These are phyloP conservation scores for Eutypella sp. DNA, from an alignment of 2,329 filamentous ascomycete species.

Conservation along the genomic window DNA sequence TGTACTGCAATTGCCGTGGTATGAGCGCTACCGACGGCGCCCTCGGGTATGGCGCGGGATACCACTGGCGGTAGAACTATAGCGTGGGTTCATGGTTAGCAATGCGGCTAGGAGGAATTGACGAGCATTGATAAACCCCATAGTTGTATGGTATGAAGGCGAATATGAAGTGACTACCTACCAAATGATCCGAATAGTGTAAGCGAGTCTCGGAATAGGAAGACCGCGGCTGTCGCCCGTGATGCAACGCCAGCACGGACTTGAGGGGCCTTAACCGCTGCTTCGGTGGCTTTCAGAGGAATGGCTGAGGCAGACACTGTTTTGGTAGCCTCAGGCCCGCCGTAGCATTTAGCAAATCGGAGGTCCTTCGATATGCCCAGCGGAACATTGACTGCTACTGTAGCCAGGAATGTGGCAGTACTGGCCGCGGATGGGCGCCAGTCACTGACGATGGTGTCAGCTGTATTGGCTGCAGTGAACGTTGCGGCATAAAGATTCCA, in stretches of 20 bases:
- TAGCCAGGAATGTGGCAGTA: slow-evolving; percentile 21
- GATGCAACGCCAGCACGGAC: slow-evolving; percentile 9
- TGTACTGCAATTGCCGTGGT: slow-evolving; percentile 23
- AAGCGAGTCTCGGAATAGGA: slow-evolving; percentile 25
- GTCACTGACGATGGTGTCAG: slow-evolving; percentile 21
- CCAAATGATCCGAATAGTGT: slow-evolving; percentile 29
- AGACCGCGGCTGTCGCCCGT: slow-evolving; percentile 19
- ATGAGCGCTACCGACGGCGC: slow-evolving; percentile 16
- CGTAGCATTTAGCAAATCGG: slow-evolving; percentile 25
- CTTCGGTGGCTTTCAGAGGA: slow-evolving; percentile 1
- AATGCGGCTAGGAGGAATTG: too few relatives aligned
- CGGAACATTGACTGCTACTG: slow-evolving; percentile 27
- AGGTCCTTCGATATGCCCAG: slow-evolving; percentile 28
- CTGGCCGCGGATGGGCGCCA: slow-evolving; percentile 18
- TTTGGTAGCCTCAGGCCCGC: slow-evolving; percentile 1
- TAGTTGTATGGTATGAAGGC: too few relatives aligned
- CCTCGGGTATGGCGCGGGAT: slow-evolving; percentile 21
- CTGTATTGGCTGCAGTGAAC: slow-evolving; percentile 22
- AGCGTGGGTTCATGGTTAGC: background rate
- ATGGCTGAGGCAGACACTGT: background rate
- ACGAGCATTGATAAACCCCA: too few relatives aligned
- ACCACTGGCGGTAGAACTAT: slow-evolving; percentile 20
- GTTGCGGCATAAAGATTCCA: slow-evolving; percentile 26
- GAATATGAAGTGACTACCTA: too few relatives aligned
- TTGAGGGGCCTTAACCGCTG: slow-evolving; percentile 5